Conservation (phyloP, 2,329 filamentous ascomycete genomes). For the Aspergillus sp. region DNA sequence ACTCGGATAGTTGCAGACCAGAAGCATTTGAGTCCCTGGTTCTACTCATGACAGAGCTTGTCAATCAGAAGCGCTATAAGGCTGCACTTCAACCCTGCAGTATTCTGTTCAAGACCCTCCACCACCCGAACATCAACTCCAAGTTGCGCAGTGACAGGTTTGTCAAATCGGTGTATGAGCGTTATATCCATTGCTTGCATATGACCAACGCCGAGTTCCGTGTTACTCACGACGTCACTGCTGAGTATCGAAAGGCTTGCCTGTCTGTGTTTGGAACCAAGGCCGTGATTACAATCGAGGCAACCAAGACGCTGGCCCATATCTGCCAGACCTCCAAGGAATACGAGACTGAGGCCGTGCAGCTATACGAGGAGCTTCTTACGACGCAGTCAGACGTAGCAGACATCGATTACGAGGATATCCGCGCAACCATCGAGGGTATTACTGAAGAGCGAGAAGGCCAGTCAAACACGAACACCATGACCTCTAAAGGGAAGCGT, state of each 20-base stretch:
- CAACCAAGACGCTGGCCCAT: conserved; percentile 36
- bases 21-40: conserved; percentile 41
- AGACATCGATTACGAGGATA: conserved; percentile 33
- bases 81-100: conserved; percentile 37
- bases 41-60: conserved; percentile 38
- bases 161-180: conserved; percentile 31
- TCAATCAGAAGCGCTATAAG: conserved; percentile 35
- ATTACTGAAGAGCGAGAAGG: conserved; percentile 38
- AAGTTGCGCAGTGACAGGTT: conserved; percentile 37
- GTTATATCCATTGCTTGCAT: conserved; percentile 37
- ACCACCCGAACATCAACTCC: conserved; percentile 29
- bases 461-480: conserved; percentile 12
- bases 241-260: conserved; percentile 36
- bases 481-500: conserved; percentile 26
- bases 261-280: conserved; percentile 35
- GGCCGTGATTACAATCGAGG: conserved; percentile 37
- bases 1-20: conserved; percentile 30
- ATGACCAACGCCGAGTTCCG: conserved; percentile 29
- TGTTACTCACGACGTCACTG: conserved; percentile 34
- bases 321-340: conserved; percentile 38
- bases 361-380: conserved; percentile 37
- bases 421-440: conserved; percentile 33
- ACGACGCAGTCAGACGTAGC: conserved; percentile 27
- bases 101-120: conserved; percentile 37
- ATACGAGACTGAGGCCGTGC: conserved; percentile 35